These are phyloP conservation scores for Fusarium virguliforme DNA, from an alignment of 2,329 filamentous ascomycete genomes.

Conservation along the genomic window DNA sequence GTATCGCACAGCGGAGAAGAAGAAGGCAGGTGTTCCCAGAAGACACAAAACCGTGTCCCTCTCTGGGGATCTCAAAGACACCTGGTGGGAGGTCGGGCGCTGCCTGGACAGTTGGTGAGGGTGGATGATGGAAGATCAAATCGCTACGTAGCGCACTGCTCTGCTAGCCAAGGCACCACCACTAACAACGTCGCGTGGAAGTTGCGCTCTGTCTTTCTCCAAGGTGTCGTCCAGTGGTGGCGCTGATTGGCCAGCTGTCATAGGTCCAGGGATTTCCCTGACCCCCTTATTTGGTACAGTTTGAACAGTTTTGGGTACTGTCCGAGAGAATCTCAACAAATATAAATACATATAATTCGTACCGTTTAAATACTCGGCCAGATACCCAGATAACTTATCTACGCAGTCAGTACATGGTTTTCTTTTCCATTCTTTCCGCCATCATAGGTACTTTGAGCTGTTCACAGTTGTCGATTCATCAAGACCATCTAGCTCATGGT, in stretches of 20 bases:
- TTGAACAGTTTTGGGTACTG: conserved; percentile 16
- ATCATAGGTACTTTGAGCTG: neutral
- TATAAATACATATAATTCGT: neutral
- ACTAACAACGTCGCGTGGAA: conserved; percentile 39
- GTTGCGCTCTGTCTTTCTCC: conserved; percentile 45
- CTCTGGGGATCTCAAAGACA: conserved; percentile 24
- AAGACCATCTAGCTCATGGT: neutral
- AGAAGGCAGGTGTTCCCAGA: conserved; percentile 16
- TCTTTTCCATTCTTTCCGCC: neutral
- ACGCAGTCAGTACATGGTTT: neutral
- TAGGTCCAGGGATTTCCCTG: conserved; percentile 11
- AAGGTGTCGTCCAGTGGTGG: conserved; percentile 49
- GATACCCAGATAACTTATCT: neutral
- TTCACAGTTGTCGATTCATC: neutral
- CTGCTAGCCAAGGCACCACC: conserved; percentile 41
- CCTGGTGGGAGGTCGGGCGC: conserved; percentile 20
- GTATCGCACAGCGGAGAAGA: conserved; percentile 12
- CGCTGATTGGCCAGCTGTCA: conserved; percentile 49
- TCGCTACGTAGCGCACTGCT: conserved; percentile 38
- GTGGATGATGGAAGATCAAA: conserved; percentile 41
- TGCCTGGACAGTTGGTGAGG: conserved; percentile 35
- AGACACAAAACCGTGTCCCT: conserved; percentile 38
- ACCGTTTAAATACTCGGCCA: neutral
- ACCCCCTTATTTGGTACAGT: conserved; percentile 17
- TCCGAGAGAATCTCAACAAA: neutral